phyloP scores from a whole-genome alignment of 139 green algal species.

The Closterium sp. region DNA sequence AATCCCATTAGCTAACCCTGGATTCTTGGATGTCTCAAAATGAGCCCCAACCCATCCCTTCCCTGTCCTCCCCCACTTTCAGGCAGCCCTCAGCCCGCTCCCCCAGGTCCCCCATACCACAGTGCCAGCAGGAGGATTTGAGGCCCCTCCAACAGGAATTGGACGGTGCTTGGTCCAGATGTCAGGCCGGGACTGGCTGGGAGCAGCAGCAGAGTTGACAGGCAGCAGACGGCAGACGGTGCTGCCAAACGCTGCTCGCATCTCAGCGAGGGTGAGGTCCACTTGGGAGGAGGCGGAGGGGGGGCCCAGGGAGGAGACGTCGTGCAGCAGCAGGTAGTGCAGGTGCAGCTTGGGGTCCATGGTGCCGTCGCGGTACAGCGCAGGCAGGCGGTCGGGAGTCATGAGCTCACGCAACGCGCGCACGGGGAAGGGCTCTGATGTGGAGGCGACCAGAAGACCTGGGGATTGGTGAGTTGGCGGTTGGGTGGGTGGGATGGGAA shows the following conservation, averaged over 20 bases:
- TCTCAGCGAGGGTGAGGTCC: background rate
- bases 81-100: background rate
- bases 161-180: slow-evolving; percentile 50
- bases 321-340: slow-evolving; percentile 73
- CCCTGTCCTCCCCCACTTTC: too few species aligned
- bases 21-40: too few species aligned
- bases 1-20: too few species aligned
- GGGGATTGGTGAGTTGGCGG: background rate
- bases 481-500: background rate
- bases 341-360: slow-evolving; percentile 62
- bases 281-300: background rate
- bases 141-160: slow-evolving; percentile 4
- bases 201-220: slow-evolving; percentile 58
- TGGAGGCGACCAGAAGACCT: slow-evolving; percentile 65
- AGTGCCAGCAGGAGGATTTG: background rate
- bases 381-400: slow-evolving; percentile 41
- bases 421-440: slow-evolving; percentile 54
- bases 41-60: too few species aligned
- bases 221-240: slow-evolving; percentile 53
- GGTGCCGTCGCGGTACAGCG: slow-evolving; percentile 58
- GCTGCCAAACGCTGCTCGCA: slow-evolving; percentile 51
- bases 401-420: slow-evolving; percentile 59
- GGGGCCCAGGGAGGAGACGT: slow-evolving; percentile 37
- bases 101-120: background rate
- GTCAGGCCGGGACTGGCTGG: slow-evolving; percentile 12